These are phyloP conservation scores for Prunella vulgaris DNA, from an alignment of 257 asterid species.

Conservation along the genomic window DNA sequence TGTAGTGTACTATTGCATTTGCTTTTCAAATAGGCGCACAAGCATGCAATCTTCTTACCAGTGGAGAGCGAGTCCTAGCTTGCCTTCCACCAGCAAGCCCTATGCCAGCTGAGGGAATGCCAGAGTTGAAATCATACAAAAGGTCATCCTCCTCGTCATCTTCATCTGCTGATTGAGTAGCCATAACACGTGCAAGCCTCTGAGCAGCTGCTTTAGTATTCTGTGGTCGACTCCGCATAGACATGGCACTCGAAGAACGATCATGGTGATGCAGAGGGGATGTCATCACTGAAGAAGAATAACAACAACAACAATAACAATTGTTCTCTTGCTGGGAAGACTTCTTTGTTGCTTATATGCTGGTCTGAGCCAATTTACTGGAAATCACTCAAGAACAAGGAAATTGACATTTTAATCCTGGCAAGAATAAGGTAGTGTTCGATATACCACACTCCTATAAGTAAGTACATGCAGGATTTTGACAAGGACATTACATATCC, in stretches of 20 bases:
- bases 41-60: constrained; percentile 38
- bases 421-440: neutral
- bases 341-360: constrained; percentile 23
- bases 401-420: neutral
- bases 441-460: neutral
- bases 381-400: neutral
- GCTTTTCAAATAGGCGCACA: neutral
- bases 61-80: constrained; percentile 48
- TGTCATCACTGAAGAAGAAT: constrained; percentile 28
- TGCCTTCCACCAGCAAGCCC: constrained; percentile 79
- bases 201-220: constrained; percentile 89
- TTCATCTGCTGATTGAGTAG: constrained; percentile 60
- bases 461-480: neutral
- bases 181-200: constrained; percentile 85
- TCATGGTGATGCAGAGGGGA: constrained; percentile 46
- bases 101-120: constrained; percentile 48
- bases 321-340: constrained; percentile 4
- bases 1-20: neutral
- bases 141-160: constrained; percentile 75
- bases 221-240: constrained; percentile 48
- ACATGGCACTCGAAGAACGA: constrained; percentile 44
- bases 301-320: no score
- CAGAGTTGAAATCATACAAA: constrained; percentile 49
- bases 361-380: constrained; percentile 25
- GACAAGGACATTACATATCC: neutral